These are phyloP conservation scores for Blastomyces gilchristii DNA, from an alignment of 2,329 filamentous ascomycete genomes.

Conservation along the genomic window DNA sequence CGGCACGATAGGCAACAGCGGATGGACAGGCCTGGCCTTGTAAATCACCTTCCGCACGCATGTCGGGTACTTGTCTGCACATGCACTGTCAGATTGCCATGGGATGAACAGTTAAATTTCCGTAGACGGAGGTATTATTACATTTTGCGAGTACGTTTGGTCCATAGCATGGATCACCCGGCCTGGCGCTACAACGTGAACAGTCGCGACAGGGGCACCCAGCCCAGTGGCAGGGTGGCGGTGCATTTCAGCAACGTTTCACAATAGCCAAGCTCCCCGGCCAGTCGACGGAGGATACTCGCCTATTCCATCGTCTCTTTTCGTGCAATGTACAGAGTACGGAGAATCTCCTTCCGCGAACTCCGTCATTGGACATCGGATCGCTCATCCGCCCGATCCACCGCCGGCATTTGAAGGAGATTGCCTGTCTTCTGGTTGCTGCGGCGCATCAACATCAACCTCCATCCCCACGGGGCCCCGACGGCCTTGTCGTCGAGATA, in stretches of 20 bases:
- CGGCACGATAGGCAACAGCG: no score
- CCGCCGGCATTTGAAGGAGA: neutral
- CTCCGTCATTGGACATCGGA: neutral
- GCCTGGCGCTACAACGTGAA: neutral
- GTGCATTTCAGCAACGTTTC: neutral
- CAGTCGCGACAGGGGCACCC: no score
- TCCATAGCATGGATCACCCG: neutral
- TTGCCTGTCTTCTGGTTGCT: neutral
- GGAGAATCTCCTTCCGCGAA: neutral
- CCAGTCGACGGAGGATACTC: neutral
- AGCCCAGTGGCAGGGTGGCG: neutral
- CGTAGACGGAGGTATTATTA: neutral
- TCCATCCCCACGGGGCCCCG: neutral
- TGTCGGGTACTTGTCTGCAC: no score
- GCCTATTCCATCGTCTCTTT: neutral
- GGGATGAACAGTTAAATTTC: no score
- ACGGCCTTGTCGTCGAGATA: neutral
- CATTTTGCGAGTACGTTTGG: neutral
- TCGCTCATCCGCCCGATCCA: neutral
- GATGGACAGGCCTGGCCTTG: no score
- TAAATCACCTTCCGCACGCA: no score
- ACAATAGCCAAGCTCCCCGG: neutral
- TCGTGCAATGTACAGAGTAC: neutral
- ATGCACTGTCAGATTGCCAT: no score
- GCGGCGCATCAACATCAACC: neutral